A percentile compares a stretch with the other conserved stretches of the same genome.
phyloP scores from a whole-genome alignment of 108 stramenopile genomes.

The Pseudonitzschia multistriata region DNA sequence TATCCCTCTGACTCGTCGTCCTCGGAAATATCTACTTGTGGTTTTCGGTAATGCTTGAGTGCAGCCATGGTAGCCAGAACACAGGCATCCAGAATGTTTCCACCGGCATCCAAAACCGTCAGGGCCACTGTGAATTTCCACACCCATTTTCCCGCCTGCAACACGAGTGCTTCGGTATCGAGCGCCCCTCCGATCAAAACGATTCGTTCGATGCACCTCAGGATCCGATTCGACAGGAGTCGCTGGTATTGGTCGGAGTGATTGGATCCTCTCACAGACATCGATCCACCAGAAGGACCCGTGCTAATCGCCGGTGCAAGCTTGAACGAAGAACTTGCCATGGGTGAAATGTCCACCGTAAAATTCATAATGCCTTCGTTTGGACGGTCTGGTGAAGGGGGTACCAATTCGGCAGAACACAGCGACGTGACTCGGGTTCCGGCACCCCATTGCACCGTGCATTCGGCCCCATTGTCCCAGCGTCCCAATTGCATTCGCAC shows the following conservation, averaged over 20 bases:
- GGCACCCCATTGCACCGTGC: conserved; percentile 72
- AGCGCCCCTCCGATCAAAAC: conserved; percentile 68
- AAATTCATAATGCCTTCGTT: conserved; percentile 83
- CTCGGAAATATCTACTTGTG: conserved; percentile 55
- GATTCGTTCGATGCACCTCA: conserved; percentile 71
- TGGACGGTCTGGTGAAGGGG: conserved; percentile 84
- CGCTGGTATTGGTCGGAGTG: conserved; percentile 46
- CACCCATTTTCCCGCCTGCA: conserved; percentile 82
- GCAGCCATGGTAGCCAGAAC: conserved; percentile 89
- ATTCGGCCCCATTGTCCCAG: conserved; percentile 69
- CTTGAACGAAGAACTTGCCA: conserved; percentile 78
- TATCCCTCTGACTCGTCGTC: conserved; percentile 8
- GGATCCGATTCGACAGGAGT: conserved; percentile 64
- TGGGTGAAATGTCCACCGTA: conserved; percentile 81
- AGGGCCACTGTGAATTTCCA: conserved; percentile 84
- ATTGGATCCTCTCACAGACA: conserved; percentile 29
- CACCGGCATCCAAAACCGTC: conserved; percentile 78
- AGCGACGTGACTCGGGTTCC: conserved; percentile 57
- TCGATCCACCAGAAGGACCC: conserved; percentile 37
- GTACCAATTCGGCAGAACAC: conserved; percentile 62
- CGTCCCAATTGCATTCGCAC: conserved; percentile 62
- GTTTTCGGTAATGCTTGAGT: conserved; percentile 87
- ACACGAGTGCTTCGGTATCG: conserved; percentile 91
- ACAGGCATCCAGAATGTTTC: conserved; percentile 82
- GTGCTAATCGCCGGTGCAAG: conserved; percentile 52